These are phyloP conservation scores for Halophytophthora batemanensis DNA, from an alignment of 352 stramenopile species.

Conservation along the genomic window DNA sequence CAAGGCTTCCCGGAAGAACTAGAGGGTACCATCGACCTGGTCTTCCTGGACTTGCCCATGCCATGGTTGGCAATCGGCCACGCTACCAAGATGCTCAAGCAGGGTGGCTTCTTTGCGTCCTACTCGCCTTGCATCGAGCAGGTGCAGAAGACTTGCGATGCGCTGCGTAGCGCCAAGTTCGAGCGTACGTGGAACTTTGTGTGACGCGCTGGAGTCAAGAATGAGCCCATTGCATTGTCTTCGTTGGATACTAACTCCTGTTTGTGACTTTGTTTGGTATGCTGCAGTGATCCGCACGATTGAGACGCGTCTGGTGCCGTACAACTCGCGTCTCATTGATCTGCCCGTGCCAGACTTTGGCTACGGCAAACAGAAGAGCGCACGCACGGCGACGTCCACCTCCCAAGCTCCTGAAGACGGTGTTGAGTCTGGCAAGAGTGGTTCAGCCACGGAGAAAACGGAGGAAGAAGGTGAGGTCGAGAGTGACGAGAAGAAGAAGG, in stretches of 20 bases:
- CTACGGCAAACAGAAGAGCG: constrained; percentile 20
- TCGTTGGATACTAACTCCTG: constrained; percentile 1
- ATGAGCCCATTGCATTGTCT: no score
- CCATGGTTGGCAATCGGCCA: constrained; percentile 96
- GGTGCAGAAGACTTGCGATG: constrained; percentile 90
- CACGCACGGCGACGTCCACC: neutral
- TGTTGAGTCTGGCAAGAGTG: constrained; percentile 4
- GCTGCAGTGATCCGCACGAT: constrained; percentile 82
- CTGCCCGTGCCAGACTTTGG: constrained; percentile 75
- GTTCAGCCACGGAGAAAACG: constrained; percentile 1
- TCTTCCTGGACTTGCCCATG: constrained; percentile 98
- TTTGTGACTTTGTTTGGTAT: constrained; percentile 3
- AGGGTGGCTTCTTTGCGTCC: constrained; percentile 90
- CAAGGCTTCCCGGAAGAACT: constrained; percentile 78
- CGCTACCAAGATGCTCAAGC: constrained; percentile 91
- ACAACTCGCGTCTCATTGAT: constrained; percentile 63
- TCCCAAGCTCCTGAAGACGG: neutral
- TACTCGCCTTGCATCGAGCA: constrained; percentile 99
- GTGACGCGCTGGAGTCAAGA: neutral
- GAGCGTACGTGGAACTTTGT: constrained; percentile 47
- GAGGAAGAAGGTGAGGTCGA: constrained; percentile 20
- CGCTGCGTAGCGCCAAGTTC: constrained; percentile 73
- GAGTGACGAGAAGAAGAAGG: constrained; percentile 25
- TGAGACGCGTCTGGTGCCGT: constrained; percentile 91
- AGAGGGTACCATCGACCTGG: constrained; percentile 84